Evolutionary conservation across 495 filamentous ascomycete genomes (phyloP).

Genomic region (Daldinia loculata): DNA sequence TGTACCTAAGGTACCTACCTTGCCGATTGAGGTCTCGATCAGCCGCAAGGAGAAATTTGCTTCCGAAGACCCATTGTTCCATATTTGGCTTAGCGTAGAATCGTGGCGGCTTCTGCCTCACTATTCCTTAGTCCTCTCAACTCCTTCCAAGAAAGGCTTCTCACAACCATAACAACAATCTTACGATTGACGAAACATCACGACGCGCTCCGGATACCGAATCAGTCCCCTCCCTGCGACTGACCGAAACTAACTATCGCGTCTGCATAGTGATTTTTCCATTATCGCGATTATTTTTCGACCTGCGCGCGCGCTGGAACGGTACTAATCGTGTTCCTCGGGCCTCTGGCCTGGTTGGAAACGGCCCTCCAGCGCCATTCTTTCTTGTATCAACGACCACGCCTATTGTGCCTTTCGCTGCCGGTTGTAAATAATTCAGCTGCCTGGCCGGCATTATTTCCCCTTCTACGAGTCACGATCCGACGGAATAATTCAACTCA

Average conservation of each 20-base stretch:
- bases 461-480: slow-evolving; percentile 37
- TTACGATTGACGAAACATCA: slow-evolving; percentile 43
- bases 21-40: neutral
- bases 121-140: slow-evolving; percentile 13
- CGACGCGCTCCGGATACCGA: slow-evolving; percentile 51
- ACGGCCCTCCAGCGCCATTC: slow-evolving; percentile 42
- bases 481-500: slow-evolving; percentile 11
- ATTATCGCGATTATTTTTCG: slow-evolving; percentile 23
- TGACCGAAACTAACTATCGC: slow-evolving; percentile 41
- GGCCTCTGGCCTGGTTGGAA: slow-evolving; percentile 43
- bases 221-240: slow-evolving; percentile 41
- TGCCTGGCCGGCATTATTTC: slow-evolving; percentile 10
- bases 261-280: slow-evolving; percentile 30
- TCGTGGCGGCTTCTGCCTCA: slow-evolving; percentile 35
- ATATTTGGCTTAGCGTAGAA: slow-evolving; percentile 29
- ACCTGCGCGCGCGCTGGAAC: slow-evolving; percentile 47
- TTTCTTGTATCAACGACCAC: slow-evolving; percentile 29
- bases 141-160: slow-evolving; percentile 35
- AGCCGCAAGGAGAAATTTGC: slow-evolving; percentile 38
- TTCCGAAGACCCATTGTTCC: slow-evolving; percentile 31
- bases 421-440: slow-evolving; percentile 13
- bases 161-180: slow-evolving; percentile 47
- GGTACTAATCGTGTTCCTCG: slow-evolving; percentile 31
- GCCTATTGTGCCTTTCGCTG: slow-evolving; percentile 38
- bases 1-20: neutral